Base-by-base conservation (phyloP, 2,329 filamentous ascomycete genomes). In the Claviceps purpurea region DNA sequence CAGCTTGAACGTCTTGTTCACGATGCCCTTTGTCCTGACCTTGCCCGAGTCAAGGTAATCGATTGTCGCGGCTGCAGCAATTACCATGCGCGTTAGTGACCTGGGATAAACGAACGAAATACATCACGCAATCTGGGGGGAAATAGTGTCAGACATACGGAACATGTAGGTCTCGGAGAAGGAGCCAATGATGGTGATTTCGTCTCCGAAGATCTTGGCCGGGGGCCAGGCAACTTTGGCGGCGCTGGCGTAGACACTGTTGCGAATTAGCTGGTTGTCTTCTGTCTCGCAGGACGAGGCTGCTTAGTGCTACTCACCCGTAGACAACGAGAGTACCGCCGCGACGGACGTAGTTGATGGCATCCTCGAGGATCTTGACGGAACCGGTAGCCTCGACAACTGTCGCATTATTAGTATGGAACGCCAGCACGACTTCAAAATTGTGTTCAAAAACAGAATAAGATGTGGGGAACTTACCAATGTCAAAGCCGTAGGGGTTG, bases 161-260 rank as follows among this genome's bases (percentile, higher is more conserved):
- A 85, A 85, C 74, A 84, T 85, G 68, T 81, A 84, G 24, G 81
- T 84, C 66, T 87, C 83, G 47, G 80, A 85, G 70, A 87, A 88
- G 50, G 79, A 84, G 26, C 84, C 83, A 51, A 87, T 70, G 58
- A 88, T 85, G 58, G 82, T 86, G 59, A 88, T 84, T 65, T 87
- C 84, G 55, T 72, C 68, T 61, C 75, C 73, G 62, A 79, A 87
- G 60, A 89, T 87, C 71, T 84, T 84, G 64, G 76, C 74, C n/a
- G 84, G 84, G 5, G 81, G 73, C 81, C 83, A 86, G 3, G 76
- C 73, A 34, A 88, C 82, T 48, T 76, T 75, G 52, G 78, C 82
- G 30, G 75, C 67, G 56, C 73, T 77, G 56, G 77, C 70, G 64
- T 87, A 88, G 26, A 88, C 84, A 48, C 81, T 67, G 46, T 2